phyloP scores from a whole-genome alignment of 106 monocot species.

The Acanthochlamys bracteata region DNA sequence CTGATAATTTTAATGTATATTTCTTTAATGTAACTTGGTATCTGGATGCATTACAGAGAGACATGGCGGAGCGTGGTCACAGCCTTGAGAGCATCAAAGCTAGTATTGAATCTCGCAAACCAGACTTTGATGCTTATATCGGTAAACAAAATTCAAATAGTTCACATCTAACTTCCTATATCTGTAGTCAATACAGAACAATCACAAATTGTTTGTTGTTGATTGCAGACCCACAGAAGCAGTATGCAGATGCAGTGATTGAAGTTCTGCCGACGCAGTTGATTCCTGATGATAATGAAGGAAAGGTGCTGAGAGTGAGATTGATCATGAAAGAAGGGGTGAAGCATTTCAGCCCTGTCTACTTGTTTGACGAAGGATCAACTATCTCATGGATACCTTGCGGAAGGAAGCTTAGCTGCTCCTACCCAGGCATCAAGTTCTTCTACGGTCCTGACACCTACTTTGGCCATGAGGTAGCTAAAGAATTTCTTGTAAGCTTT shows the following conservation, averaged over 20 bases:
- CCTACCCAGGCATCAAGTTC: slow-evolving; percentile 97
- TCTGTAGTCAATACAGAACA: too few relatives aligned
- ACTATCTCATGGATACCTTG: slow-evolving; percentile 93
- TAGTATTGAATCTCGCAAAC: slow-evolving; percentile 87
- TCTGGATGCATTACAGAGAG: slow-evolving; percentile 44
- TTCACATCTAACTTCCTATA: not conserved
- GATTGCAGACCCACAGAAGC: slow-evolving; percentile 83
- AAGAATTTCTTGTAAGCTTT: not conserved
- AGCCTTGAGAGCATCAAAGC: slow-evolving; percentile 99
- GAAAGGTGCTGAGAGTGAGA: slow-evolving; percentile 72
- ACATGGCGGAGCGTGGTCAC: slow-evolving; percentile 97
- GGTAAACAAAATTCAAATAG: slow-evolving; percentile 25
- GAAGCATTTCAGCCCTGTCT: slow-evolving; percentile 77
- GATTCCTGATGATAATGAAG: slow-evolving; percentile 92
- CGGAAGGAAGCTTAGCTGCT: slow-evolving; percentile 86
- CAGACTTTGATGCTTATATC: slow-evolving; percentile 94
- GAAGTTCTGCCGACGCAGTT: slow-evolving; percentile 89
- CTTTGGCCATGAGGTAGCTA: slow-evolving; percentile 63
- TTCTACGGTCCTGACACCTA: slow-evolving; percentile 74
- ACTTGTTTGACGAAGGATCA: slow-evolving; percentile 98
- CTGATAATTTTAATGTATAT: not conserved
- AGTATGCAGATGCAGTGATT: slow-evolving; percentile 88
- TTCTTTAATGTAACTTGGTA: not conserved
- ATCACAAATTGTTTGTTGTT: too few relatives aligned
- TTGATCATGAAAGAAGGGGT: slow-evolving; percentile 88